Percentiles rank a stretch among this genome's conserved stretches.
Evolutionary conservation across 2,329 filamentous ascomycete genomes (phyloP).

Genomic region (Aureobasidium sp.): DNA sequence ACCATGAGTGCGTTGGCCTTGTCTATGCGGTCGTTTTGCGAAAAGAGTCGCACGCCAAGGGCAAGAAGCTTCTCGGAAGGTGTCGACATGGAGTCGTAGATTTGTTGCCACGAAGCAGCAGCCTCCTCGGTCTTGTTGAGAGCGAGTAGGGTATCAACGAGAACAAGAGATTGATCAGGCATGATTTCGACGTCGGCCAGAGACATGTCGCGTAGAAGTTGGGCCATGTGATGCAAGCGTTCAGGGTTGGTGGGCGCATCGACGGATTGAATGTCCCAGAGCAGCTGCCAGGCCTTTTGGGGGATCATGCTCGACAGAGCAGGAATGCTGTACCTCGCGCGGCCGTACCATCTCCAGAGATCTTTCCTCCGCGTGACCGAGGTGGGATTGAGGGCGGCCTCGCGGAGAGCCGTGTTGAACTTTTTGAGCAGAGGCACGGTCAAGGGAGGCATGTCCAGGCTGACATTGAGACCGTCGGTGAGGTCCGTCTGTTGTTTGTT

Average conservation of each 20-base stretch:
- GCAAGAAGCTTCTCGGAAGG: conserved; percentile 42
- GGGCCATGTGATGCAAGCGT: conserved; percentile 18
- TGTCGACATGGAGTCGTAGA: conserved; percentile 13
- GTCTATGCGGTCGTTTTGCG: conserved; percentile 47
- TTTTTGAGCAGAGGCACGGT: conserved; percentile 13
- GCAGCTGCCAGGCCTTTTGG: conserved; percentile 25
- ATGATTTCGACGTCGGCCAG: conserved; percentile 16
- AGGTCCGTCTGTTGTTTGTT: not conserved
- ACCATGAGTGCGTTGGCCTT: conserved; percentile 50
- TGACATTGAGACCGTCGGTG: conserved; percentile 11
- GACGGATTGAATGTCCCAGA: conserved; percentile 25
- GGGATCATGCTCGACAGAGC: conserved; percentile 20
- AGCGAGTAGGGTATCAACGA: conserved; percentile 25
- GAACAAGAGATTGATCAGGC: conserved; percentile 19
- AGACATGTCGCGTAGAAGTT: conserved; percentile 25
- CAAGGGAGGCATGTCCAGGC: conserved; percentile 10
- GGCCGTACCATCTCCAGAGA: conserved; percentile 27
- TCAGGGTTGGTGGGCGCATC: conserved; percentile 15
- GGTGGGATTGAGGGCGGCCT: conserved; percentile 4
- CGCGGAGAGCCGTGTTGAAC: conserved; percentile 12
- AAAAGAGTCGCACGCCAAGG: conserved; percentile 58
- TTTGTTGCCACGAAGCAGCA: conserved; percentile 25
- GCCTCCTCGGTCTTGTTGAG: conserved; percentile 23
- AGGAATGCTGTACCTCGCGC: conserved; percentile 18
- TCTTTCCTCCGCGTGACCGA: not conserved